Conservation (phyloP, 2,329 filamentous ascomycete genomes). For the Sporothrix pallida region DNA sequence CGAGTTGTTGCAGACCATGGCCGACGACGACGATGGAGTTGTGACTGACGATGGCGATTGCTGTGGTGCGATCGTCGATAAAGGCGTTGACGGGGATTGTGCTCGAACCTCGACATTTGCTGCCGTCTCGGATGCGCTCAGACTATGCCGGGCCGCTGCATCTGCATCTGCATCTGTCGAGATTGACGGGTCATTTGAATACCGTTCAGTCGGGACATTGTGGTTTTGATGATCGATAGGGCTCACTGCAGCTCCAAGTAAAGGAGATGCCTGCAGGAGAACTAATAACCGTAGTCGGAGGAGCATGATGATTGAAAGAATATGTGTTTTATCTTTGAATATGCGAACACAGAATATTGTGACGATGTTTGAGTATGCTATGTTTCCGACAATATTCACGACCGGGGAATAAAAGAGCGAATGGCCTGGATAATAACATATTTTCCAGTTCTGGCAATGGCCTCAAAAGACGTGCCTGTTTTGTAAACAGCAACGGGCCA, state of each 20-base stretch:
- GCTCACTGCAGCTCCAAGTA: background rate
- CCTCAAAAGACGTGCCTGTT: background rate
- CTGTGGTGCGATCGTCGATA: background rate
- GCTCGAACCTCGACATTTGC: background rate
- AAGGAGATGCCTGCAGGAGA: background rate
- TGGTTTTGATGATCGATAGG: background rate
- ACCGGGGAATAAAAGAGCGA: no score
- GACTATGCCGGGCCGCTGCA: background rate
- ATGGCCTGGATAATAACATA: background rate
- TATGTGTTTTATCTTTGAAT: background rate
- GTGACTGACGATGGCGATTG: background rate
- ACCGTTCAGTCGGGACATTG: background rate
- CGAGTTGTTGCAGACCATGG: slow-evolving; percentile 77
- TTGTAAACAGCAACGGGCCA: slow-evolving; percentile 14
- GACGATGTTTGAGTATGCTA: background rate
- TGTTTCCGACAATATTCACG: background rate
- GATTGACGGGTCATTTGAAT: background rate
- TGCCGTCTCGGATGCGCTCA: background rate
- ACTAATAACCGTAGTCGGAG: background rate
- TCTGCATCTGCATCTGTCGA: background rate
- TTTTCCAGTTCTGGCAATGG: background rate
- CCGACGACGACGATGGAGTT: background rate
- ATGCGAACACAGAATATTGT: background rate
- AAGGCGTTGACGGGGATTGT: background rate
- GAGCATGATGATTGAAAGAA: background rate